Evolutionary conservation across 129 eudicot genomes (phyloP).

Genomic region (Chrysanthemum seticuspe): DNA sequence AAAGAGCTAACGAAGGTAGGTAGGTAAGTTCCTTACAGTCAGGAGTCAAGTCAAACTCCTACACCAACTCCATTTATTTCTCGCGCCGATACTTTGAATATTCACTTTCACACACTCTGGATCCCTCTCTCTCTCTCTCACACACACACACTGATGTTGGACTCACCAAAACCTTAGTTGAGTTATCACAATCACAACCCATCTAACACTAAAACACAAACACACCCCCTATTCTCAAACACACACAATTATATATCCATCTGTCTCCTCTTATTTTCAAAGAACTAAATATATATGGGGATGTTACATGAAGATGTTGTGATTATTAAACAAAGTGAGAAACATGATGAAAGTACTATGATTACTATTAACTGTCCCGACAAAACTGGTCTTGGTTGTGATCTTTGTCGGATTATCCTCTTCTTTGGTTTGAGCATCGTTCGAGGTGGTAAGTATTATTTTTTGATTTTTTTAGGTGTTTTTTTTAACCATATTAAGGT

Average conservation of each 20-base stretch:
- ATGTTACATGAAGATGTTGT: constrained; percentile 78
- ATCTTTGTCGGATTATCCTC: constrained; percentile 89
- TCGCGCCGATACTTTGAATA: constrained; percentile 32
- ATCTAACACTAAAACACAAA: not conserved
- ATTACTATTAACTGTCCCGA: constrained; percentile 92
- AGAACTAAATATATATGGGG: constrained; percentile 44
- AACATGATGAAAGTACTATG: constrained; percentile 67
- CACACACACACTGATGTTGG: constrained; percentile 3
- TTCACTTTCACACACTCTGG: not conserved
- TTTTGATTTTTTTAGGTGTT: not conserved
- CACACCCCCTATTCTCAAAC: constrained; percentile 14
- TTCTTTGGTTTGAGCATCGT: constrained; percentile 79
- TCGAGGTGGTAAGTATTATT: constrained; percentile 58
- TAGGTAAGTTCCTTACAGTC: constrained; percentile 2
- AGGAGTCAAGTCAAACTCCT: constrained; percentile 14
- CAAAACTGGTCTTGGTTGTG: constrained; percentile 90
- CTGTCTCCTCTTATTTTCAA: not conserved
- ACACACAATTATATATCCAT: not conserved
- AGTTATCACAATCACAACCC: constrained; percentile 33
- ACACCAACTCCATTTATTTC: not conserved
- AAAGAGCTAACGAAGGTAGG: not conserved
- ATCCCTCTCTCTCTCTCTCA: not conserved
- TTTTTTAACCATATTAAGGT: no score
- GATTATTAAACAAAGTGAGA: constrained; percentile 53
- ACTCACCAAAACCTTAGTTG: constrained; percentile 39